A percentile compares a stretch with the other conserved stretches of the same genome.
These are phyloP conservation scores for Taiozyma sp. DNA, from an alignment of 1,139 yeast genomes.

Conservation along the genomic window DNA sequence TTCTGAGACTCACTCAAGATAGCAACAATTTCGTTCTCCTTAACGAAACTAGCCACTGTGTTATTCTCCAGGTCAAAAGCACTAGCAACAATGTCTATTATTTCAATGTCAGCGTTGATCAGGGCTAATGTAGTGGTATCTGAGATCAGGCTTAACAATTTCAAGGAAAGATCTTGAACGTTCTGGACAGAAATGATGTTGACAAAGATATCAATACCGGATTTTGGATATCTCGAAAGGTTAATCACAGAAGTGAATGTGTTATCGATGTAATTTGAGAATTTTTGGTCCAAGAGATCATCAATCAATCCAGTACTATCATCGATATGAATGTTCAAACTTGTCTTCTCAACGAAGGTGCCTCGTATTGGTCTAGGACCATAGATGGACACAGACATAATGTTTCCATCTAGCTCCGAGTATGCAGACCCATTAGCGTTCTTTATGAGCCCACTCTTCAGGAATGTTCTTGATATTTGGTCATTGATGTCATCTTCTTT, in stretches of 20 bases:
- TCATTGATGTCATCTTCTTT: conserved; percentile 12
- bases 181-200: conserved; percentile 50
- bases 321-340: conserved; percentile 62
- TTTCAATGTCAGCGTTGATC: conserved; percentile 77
- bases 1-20: conserved; percentile 27
- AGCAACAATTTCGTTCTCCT: conserved; percentile 30
- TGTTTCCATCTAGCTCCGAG: conserved; percentile 54
- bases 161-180: conserved; percentile 21
- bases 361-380: conserved; percentile 90
- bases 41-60: conserved; percentile 28
- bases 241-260: conserved; percentile 39
- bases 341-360: conserved; percentile 63
- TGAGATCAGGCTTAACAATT: conserved; percentile 20
- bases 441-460: conserved; percentile 57
- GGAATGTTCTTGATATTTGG: conserved; percentile 28
- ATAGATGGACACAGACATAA: conserved; percentile 62
- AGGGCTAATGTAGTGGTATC: conserved; percentile 49
- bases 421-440: conserved; percentile 85
- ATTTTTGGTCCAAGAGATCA: conserved; percentile 26
- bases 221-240: conserved; percentile 77
- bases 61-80: conserved; percentile 41
- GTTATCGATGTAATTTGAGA: conserved; percentile 28
- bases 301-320: conserved; percentile 29
- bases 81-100: conserved; percentile 71
- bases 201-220: conserved; percentile 78